Evolutionary conservation across 768 basidiomycete species (phyloP), one percentile per base, ranked within the genome.

Genomic region (Phlegmacium glaucopus): DNA sequence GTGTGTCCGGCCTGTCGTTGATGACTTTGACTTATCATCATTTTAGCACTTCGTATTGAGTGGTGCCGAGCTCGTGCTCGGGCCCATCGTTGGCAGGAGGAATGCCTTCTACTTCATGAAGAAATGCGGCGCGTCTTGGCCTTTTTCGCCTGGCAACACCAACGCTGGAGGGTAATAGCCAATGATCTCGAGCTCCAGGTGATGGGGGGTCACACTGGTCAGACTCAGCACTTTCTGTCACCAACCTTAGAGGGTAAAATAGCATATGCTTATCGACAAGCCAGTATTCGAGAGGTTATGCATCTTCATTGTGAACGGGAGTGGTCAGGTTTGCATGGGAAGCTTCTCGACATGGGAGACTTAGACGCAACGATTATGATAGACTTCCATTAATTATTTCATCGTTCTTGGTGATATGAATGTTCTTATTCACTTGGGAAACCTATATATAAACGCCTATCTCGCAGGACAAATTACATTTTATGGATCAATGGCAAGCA

Each of bases 1-100:
- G 18, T 13, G 45, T 52, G 6, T 27, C 22, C 42, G 34, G 4
- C 6, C 28, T 2, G 40, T 13, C 27, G 9, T 28, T n/a, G 7
- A 30, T 32, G 9, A 9, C 27, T 27, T 9, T n/a, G 30, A 6
- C 45, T 49, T 10, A 49, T n/a, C 15, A 36, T 7, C 42, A 9
- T 37, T 47, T 12, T 40, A 58, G 63, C 53, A 0, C 49, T 65
- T 7, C 53, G 49, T 0, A 45, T 65, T 16, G 59, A 63, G 41
- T 65, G 62, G 62, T 63, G 61, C 29, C 61, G 57, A 35, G 48
- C 55, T 1, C 42, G 54, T 4, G 65, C 67, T 0, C 48, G 64
- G 0, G 64, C 64, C 1, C 50, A 60, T 28, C 52, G 62, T 0
- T 70, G 66, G 65, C 57, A 56, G 12, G 68, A 71, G 44, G 68